Evolutionary conservation across 2,329 filamentous ascomycete species (phyloP), one percentile per base, ranked within the genome.

Genomic region (Aspergillus nomiae): DNA sequence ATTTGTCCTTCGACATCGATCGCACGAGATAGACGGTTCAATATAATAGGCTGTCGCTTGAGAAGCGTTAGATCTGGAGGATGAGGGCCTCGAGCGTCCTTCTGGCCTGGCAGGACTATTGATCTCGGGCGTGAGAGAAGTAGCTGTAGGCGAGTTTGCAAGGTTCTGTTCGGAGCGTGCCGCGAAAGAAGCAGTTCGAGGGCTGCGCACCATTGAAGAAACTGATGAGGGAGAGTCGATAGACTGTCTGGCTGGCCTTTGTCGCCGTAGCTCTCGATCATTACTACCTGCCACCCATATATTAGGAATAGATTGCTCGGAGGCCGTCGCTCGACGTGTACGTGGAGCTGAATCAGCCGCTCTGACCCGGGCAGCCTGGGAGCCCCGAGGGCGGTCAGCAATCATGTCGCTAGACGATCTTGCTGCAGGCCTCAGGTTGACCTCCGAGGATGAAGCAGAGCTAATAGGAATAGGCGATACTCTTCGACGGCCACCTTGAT

Each of bases 1-100:
- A 64, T 93, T 86, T 7, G 82, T 71, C 66, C 85, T 90, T 24
- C 83, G 80, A 74, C 94, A 98, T 11, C 86, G 83, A 43, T 88
- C 85, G 74, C 94, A 97, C 10, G 82, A 83, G 57, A 96, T 86
- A 1, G 87, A 87, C 0, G 93, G 92, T 71, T 96, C 92, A 1
- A 81, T 76, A 66, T 86, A 92, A 1, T 87, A 78, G 3, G 69
- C 48, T 16, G 63, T 63, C 7, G 70, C 54, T 41, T 69, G 59
- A 2, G 66, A 64, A 24, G 60, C 66, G 46, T 74, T 73, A 19
- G 73, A 71, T 59, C 74, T 69, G 8, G 76, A 74, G 7, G 74
- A 73, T 24, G 72, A 70, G 26, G 75, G 70, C 53, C 77, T 67
- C n/a, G 71, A 70, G n/a, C 72, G 66, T 56, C 69, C 60, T 19